A percentile compares a stretch with the other conserved stretches of the same genome.
phyloP scores from a whole-genome alignment of 495 filamentous ascomycete genomes.

The Xylaria longipes region DNA sequence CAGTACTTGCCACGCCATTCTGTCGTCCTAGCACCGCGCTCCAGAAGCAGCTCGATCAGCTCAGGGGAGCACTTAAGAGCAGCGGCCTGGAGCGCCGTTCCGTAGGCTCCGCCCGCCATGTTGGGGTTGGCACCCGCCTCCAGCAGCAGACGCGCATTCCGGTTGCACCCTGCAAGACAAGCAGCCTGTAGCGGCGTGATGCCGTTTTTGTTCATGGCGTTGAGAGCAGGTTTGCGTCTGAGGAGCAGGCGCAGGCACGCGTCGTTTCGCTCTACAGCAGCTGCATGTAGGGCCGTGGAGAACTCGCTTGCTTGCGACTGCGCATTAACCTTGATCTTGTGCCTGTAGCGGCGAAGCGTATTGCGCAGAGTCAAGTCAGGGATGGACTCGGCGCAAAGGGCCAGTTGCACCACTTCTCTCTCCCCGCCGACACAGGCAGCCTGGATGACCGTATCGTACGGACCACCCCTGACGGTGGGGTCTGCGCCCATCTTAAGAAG shows the following conservation, averaged over 20 bases:
- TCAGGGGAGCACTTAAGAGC: not conserved
- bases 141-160: not conserved
- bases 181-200: not conserved
- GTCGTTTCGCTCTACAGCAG: not conserved
- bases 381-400: not conserved
- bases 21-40: not conserved
- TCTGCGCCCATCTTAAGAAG: not conserved
- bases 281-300: not conserved
- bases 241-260: not conserved
- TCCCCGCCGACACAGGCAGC: not conserved
- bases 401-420: not conserved
- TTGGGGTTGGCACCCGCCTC: not conserved
- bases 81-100: not conserved
- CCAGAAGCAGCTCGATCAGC: not conserved
- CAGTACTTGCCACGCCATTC: not conserved
- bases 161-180: not conserved
- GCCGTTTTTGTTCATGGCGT: not conserved
- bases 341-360: not conserved
- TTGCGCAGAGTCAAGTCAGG: not conserved
- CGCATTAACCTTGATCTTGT: not conserved
- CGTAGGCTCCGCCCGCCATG: not conserved
- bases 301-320: not conserved
- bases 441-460: not conserved
- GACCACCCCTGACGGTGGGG: not conserved
- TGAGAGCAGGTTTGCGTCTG: not conserved